phyloP scores from a whole-genome alignment of 2,329 filamentous ascomycete genomes.

The Didymellaceae sp. region DNA sequence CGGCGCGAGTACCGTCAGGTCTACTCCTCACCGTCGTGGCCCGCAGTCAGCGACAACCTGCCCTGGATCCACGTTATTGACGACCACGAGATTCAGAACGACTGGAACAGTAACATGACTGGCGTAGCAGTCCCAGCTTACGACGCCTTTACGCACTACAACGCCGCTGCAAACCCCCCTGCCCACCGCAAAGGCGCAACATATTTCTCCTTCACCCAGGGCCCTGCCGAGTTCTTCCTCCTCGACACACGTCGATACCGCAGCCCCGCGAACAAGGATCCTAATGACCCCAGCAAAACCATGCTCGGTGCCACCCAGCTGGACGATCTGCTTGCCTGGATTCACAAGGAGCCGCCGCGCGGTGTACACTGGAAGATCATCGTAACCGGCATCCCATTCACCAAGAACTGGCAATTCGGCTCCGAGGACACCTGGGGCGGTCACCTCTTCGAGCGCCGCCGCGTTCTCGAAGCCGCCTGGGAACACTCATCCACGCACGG shows the following conservation, averaged over 20 bases:
- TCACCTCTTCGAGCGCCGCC: constrained; percentile 79
- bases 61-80: constrained; percentile 98
- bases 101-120: constrained; percentile 84
- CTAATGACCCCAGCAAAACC: constrained; percentile 72
- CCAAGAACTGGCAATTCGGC: constrained; percentile 95
- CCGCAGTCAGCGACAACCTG: constrained; percentile 73
- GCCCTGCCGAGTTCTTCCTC: constrained; percentile 93
- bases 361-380: constrained; percentile 94
- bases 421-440: constrained; percentile 92
- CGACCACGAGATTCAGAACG: constrained; percentile 95
- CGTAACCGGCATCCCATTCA: constrained; percentile 89
- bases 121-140: constrained; percentile 80
- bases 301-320: constrained; percentile 87
- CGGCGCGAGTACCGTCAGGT: constrained; percentile 91
- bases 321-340: constrained; percentile 77
- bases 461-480: constrained; percentile 91
- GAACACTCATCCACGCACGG: constrained; percentile 73
- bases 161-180: constrained; percentile 84
- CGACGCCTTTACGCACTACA: constrained; percentile 87
- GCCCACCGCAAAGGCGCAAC: constrained; percentile 69
- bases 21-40: constrained; percentile 96
- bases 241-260: constrained; percentile 90
- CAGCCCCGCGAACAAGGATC: constrained; percentile 68
- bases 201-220: constrained; percentile 89
- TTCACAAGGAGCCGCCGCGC: constrained; percentile 72